Evolutionary conservation across 2,329 filamentous ascomycete genomes (phyloP), one percentile per base, ranked within the genome.

Genomic region (Boeremia lycopersici): DNA sequence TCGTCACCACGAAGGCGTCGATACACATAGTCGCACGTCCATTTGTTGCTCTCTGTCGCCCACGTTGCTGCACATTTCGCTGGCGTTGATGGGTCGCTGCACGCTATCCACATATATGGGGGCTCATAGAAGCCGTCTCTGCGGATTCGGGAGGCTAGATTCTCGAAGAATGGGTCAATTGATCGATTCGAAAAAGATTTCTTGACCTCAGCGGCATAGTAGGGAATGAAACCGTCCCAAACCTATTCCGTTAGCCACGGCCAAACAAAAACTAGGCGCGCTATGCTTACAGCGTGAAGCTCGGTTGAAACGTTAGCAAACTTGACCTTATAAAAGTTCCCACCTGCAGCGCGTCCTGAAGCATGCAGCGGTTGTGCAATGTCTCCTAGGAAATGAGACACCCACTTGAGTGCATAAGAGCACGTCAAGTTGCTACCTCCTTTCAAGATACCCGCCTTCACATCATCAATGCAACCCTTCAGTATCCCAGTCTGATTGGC

Each of bases 341-440:
- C 76, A 12, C 76, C 76, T 6, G 67, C 65, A 17, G 69, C 73
- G 6, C 70, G 61, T 12, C 71, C 72, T 13, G 72, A 76, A 10
- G 75, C 73, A 60, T 78, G 76, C 15, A 78, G 64, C 1, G 76
- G 76, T 61, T 78, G 76, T 6, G 72, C 64, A 11, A 78, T 73
- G 42, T 78, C 76, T 15, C 76, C 75, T 8, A 77, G 38, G 55
- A 77, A 78, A 59, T 78, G 76, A 4, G 71, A 62, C 3, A 76
- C 68, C 74, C 75, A 78, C 44, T 76, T 77, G 30, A 77, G 57
- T n/a, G 76, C 75, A 51, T 77, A 72, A 1, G 73, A 74, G 56
- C 75, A 77, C 11, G 71, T 72, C 51, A 74, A 10, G 51, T 77
- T 74, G 30, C 61, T 57, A 10, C 73, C 70, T 39, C 53, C 60